Percentiles rank a stretch among this genome's conserved stretches.
These are phyloP conservation scores for Blumeria hordei DNA, from an alignment of 2,329 filamentous ascomycete species.

Conservation along the genomic window DNA sequence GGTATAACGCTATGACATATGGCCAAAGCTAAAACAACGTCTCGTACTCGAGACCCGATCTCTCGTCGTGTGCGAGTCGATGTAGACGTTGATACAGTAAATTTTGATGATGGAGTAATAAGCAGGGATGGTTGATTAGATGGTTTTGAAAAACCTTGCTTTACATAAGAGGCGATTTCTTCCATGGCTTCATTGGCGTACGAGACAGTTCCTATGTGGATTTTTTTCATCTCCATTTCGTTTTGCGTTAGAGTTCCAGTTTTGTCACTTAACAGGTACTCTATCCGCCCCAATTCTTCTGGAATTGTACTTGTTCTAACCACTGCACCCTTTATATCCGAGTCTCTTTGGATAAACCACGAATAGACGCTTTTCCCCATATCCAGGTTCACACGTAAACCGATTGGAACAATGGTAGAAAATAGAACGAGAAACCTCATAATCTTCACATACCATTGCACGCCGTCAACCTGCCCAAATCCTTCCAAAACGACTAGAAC, in stretches of 20 bases:
- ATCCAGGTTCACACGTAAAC: conserved; percentile 83
- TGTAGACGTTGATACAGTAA: conserved; percentile 30
- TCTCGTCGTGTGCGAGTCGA: conserved; percentile 73
- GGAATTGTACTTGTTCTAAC: conserved; percentile 95
- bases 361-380: conserved; percentile 95
- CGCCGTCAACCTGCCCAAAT: conserved; percentile 40
- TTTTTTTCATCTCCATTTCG: conserved; percentile 97
- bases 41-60: conserved; percentile 77
- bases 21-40: conserved; percentile 76
- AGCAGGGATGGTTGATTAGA: conserved; percentile 25
- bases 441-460: conserved; percentile 83
- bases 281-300: conserved; percentile 82
- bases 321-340: conserved; percentile 73
- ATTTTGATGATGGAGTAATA: conserved; percentile 53
- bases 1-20: conserved; percentile 96
- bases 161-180: conserved; percentile 69
- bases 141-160: conserved; percentile 49
- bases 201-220: conserved; percentile 91
- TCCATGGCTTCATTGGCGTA: conserved; percentile 99
- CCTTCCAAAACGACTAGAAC: conserved; percentile 72
- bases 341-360: conserved; percentile 78
- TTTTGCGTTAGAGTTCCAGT: conserved; percentile 97
- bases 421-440: conserved; percentile 96
- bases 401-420: conserved; percentile 97
- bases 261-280: conserved; percentile 91